Conservation (phyloP, 2,329 filamentous ascomycete genomes). For the Colletotrichum ledebouriae region DNA sequence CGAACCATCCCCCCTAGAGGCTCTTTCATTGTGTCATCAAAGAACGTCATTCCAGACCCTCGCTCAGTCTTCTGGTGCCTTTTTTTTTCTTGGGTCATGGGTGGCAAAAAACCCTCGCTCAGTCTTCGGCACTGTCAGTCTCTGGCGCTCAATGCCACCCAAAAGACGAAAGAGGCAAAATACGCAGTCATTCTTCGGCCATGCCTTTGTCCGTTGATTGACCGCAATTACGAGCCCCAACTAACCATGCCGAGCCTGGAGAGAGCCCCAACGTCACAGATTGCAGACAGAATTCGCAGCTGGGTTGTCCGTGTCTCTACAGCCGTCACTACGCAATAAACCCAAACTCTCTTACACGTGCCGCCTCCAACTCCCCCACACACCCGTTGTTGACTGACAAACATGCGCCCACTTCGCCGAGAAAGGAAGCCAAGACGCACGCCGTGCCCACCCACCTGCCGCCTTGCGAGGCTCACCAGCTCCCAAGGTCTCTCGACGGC, state of each 20-base stretch:
- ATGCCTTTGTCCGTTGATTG: not conserved
- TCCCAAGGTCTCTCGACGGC: not conserved
- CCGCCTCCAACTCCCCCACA: not conserved
- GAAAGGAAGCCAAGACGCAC: slow-evolving; percentile 40
- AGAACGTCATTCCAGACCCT: slow-evolving; percentile 4
- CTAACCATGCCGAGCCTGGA: not conserved
- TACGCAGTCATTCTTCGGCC: slow-evolving; percentile 3
- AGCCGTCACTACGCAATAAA: no score
- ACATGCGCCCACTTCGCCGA: slow-evolving; percentile 8
- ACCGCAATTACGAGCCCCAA: not conserved
- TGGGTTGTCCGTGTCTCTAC: no score
- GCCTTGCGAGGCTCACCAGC: slow-evolving; percentile 24
- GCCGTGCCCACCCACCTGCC: slow-evolving; percentile 17
- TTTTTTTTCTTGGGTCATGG: no score
- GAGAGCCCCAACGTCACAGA: not conserved
- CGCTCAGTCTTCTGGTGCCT: not conserved
- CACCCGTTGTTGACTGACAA: slow-evolving; percentile 2
- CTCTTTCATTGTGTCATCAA: slow-evolving; percentile 12
- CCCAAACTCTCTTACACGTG: slow-evolving; percentile 6
- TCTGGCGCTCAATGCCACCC: not conserved
- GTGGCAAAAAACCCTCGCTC: not conserved
- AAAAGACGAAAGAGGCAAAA: slow-evolving; percentile 2
- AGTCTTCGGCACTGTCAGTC: not conserved
- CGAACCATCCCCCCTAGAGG: not conserved
- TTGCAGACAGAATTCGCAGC: not conserved